These are phyloP conservation scores for Alternaria rosae DNA, from an alignment of 2,329 filamentous ascomycete genomes.

Conservation along the genomic window DNA sequence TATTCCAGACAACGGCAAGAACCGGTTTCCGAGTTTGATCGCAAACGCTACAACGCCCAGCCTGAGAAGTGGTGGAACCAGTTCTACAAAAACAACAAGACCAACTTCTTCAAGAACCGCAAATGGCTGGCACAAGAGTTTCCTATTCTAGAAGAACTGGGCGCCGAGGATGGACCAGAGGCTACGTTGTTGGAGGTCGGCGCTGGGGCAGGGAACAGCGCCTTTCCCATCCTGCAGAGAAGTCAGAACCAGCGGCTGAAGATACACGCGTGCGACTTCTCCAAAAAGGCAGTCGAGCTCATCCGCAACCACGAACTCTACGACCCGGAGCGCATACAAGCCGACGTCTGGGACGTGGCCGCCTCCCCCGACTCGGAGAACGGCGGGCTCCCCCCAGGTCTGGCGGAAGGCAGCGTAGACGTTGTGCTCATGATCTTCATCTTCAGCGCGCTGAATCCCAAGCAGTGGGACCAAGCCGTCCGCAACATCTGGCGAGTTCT, in stretches of 20 bases:
- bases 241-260: conserved; percentile 84
- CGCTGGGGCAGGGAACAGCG: conserved; percentile 94
- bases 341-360: conserved; percentile 94
- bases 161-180: conserved; percentile 71
- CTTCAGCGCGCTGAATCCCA: conserved; percentile 87
- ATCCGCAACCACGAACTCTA: conserved; percentile 85
- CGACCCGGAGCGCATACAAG: conserved; percentile 73
- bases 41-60: conserved; percentile 85
- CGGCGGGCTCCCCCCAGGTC: conserved; percentile 72
- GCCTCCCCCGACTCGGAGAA: conserved; percentile 54
- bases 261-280: conserved; percentile 95
- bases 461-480: conserved; percentile 84
- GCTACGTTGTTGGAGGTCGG: conserved; percentile 86
- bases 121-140: conserved; percentile 99
- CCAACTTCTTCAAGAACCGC: conserved; percentile 98
- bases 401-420: conserved; percentile 83
- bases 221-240: conserved; percentile 84
- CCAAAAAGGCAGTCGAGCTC: conserved; percentile 90
- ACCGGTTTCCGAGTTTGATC: conserved; percentile 93
- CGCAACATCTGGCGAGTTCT: conserved; percentile 81
- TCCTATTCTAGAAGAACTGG: conserved; percentile 81
- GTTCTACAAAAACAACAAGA: conserved; percentile 97
- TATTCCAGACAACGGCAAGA: conserved; percentile 83
- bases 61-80: conserved; percentile 98
- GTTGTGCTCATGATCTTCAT: conserved; percentile 96